Conservation (phyloP, 352 stramenopile genomes). For the Phytophthora sansomeana region DNA sequence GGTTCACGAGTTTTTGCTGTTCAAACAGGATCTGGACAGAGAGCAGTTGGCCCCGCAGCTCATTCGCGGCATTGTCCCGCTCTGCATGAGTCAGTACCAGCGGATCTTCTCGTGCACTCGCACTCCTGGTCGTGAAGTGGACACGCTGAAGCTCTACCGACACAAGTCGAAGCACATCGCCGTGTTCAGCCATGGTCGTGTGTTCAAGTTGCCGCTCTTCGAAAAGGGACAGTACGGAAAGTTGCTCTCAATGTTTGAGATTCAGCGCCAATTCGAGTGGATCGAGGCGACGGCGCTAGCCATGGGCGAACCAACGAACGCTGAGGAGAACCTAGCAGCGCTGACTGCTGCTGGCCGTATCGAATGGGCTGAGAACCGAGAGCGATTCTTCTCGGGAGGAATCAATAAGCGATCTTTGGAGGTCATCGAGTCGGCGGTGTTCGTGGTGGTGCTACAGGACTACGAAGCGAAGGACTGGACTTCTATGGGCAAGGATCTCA, state of each 20-base stretch:
- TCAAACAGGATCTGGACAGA: conserved; percentile 88
- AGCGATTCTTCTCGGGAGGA: conserved; percentile 89
- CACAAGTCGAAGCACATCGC: conserved; percentile 88
- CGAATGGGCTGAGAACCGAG: conserved; percentile 89
- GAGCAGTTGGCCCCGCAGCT: conserved; percentile 84
- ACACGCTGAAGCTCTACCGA: conserved; percentile 79
- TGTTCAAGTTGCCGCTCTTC: conserved; percentile 91
- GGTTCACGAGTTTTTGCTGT: conserved; percentile 85
- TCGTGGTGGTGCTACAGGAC: conserved; percentile 82
- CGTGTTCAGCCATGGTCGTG: conserved; percentile 86
- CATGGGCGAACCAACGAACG: conserved; percentile 39
- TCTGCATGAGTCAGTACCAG: conserved; percentile 93
- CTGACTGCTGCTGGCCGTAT: conserved; percentile 87
- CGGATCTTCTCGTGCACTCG: conserved; percentile 92
- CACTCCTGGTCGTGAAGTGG: conserved; percentile 87
- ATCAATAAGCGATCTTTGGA: conserved; percentile 89
- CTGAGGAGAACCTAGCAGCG: conserved; percentile 71
- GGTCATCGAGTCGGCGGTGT: conserved; percentile 79
- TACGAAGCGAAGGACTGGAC: conserved; percentile 66
- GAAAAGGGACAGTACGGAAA: conserved; percentile 82
- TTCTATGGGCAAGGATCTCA: conserved; percentile 76
- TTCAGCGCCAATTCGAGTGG: conserved; percentile 83
- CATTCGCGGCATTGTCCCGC: conserved; percentile 86
- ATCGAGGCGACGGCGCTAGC: conserved; percentile 62
- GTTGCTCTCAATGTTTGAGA: conserved; percentile 77